These are phyloP conservation scores for Verticillium dahliae DNA, from an alignment of 2,329 filamentous ascomycete genomes.

Conservation along the genomic window DNA sequence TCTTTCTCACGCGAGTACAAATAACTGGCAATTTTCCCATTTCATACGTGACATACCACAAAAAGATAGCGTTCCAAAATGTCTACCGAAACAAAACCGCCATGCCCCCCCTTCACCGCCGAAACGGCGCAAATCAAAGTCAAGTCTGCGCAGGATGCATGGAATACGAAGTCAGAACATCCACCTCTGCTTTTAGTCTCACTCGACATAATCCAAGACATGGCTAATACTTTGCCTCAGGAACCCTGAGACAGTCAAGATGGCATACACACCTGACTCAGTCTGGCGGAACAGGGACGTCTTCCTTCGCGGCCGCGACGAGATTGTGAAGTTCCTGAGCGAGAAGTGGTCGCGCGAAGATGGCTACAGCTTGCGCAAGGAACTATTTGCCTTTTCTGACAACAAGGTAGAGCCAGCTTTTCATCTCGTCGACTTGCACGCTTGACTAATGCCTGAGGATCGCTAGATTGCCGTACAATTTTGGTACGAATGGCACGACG, in stretches of 20 bases:
- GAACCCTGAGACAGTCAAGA: conserved; percentile 57
- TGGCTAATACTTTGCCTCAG: conserved; percentile 27
- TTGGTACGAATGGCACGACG: conserved; percentile 79
- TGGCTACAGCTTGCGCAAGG: conserved; percentile 71
- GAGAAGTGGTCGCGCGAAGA: conserved; percentile 70
- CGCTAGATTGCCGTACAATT: conserved; percentile 74
- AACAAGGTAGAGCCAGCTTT: conserved; percentile 41
- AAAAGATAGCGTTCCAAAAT: not conserved
- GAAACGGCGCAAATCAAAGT: conserved; percentile 70
- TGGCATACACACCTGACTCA: conserved; percentile 68
- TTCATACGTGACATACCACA: not conserved
- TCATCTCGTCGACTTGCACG: not conserved
- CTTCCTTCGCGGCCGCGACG: conserved; percentile 63
- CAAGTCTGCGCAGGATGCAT: conserved; percentile 68
- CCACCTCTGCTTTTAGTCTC: conserved; percentile 21
- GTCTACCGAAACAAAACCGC: conserved; percentile 22
- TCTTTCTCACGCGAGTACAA: not conserved
- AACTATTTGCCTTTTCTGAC: conserved; percentile 70
- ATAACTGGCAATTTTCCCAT: not conserved
- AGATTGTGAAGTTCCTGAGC: conserved; percentile 61
- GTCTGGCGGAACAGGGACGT: conserved; percentile 74
- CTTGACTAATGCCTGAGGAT: not conserved
- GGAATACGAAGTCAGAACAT: conserved; percentile 68
- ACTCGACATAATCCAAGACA: not conserved
- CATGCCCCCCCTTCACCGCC: conserved; percentile 64